Evolutionary conservation across 352 stramenopile species (phyloP).

Genomic region (Aphanomyces astaci): DNA sequence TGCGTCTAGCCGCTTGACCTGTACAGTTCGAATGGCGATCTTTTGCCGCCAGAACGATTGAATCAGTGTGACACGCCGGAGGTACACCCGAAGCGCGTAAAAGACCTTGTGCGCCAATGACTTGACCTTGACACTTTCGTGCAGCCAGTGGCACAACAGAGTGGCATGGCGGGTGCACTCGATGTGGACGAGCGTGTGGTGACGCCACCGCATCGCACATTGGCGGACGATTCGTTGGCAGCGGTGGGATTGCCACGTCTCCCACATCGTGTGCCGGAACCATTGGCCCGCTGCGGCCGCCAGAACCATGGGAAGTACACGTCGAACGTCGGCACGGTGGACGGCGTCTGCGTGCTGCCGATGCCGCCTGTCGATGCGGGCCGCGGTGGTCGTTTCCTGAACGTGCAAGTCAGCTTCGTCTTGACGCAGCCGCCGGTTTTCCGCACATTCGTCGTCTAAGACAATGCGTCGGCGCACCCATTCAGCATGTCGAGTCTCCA

Average conservation of each 20-base stretch:
- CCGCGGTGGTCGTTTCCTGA: neutral
- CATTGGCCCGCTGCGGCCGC: neutral
- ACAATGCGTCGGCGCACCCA: neutral
- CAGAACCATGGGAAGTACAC: neutral
- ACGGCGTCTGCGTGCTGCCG: neutral
- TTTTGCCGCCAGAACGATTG: slow-evolving; percentile 13
- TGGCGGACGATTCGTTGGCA: neutral
- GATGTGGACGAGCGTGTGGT: neutral
- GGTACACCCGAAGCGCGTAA: slow-evolving; percentile 16
- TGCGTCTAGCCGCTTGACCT: neutral
- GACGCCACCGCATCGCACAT: neutral
- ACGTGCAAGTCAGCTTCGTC: neutral
- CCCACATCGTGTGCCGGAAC: neutral
- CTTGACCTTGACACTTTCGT: slow-evolving; percentile 20
- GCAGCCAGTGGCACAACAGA: slow-evolving; percentile 7
- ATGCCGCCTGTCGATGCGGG: neutral
- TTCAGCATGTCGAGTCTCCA: neutral
- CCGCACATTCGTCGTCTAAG: neutral
- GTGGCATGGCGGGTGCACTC: neutral
- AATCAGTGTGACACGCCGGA: neutral
- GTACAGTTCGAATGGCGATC: neutral
- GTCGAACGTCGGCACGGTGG: neutral
- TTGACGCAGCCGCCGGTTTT: neutral
- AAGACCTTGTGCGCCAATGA: slow-evolving; percentile 17
- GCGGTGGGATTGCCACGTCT: neutral